Base-by-base conservation (phyloP, 2,329 filamentous ascomycete genomes). In the Scolecobasidium constrictum region DNA sequence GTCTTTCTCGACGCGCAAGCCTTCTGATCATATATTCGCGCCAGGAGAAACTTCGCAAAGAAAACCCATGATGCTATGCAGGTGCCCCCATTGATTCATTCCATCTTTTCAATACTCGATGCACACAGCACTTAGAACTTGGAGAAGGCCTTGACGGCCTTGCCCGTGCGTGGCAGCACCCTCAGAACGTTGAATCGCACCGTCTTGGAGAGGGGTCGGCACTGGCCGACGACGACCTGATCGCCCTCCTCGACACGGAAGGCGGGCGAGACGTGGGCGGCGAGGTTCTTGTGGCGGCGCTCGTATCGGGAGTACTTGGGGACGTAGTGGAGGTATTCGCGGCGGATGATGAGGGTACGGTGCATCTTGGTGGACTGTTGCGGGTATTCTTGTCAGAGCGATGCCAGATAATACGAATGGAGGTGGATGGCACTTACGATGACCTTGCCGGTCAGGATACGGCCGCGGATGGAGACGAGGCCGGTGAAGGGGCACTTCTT, bases 361-460 rank as follows among this genome's bases (percentile, higher is more conserved):
- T 98, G 92, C 92, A 98, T 98, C 86, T 98, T 98, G 74, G 92
- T 98, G 62, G 90, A 96, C 66, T n/a, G n/a, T n/a, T n/a, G n/a
- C n/a, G n/a, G n/a, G n/a, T n/a, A n/a, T n/a, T n/a, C n/a, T n/a
- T n/a, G n/a, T n/a, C n/a, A n/a, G n/a, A n/a, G n/a, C n/a, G n/a
- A n/a, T n/a, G n/a, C n/a, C n/a, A n/a, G n/a, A n/a, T n/a, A n/a
- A n/a, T n/a, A n/a, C n/a, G n/a, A n/a, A n/a, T n/a, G n/a, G n/a
- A n/a, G 74, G 92, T 96, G 62, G 90, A 96, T 66, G n/a, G n/a
- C n/a, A n/a, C n/a, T n/a, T n/a, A n/a, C n/a, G n/a, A 96, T 84
- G 65, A 98, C 92, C 67, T 87, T 95, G 65, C 92, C 92, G 68
- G 90, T 96, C 58, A 98, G 78, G 80, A 98, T 98, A 90, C 92